Evolutionary conservation across 2,329 filamentous ascomycete genomes (phyloP), one percentile per base, ranked within the genome.

Genomic region (Alternaria sp.): DNA sequence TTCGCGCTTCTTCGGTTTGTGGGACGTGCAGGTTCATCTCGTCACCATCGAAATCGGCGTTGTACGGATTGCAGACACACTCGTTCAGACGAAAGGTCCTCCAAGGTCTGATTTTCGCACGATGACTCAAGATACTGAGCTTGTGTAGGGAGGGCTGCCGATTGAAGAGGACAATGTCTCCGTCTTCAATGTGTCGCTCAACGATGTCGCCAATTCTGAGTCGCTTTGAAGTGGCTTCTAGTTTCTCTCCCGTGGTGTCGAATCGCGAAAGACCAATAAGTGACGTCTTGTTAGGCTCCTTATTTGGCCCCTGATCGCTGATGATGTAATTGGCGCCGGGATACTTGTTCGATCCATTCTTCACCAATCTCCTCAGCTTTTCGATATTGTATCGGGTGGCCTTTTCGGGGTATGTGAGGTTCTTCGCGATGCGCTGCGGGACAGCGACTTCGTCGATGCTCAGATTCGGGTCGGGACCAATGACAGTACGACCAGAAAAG

Each of bases 11-110:
- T 82, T 99, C 96, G 0, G 96, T 98, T 78, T 99, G 96, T 3
- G 96, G 96, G 15, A 99, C 94, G 81, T 99, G 96, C 51, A 99
- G 82, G 73, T 99, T 99, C 96, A 99, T 99, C 80, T 99, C 96
- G 73, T 99, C 96, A 63, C 96, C 96, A 74, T 99, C 96, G 71
- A 99, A 99, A 87, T 99, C 96, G 59, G 96, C 96, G 73, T 99
- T 99, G 85, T 99, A 99, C 4, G 96, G 96, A 65, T 92, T 94
- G 81, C 96, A 99, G 1, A 97, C 96, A 87, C 96, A 99, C 79
- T 99, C 96, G 77, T 99, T 99, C 17, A 99, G 86, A 58, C 96
- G 91, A 78, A 99, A 98, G 0, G 96, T 99, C 79, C 94, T 90
- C 90, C 96, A 97, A 0, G 95, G 96, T 53, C 96, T 89, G 52